These are phyloP conservation scores for Phytophthora pisi DNA, from an alignment of 352 stramenopile species.

Conservation along the genomic window DNA sequence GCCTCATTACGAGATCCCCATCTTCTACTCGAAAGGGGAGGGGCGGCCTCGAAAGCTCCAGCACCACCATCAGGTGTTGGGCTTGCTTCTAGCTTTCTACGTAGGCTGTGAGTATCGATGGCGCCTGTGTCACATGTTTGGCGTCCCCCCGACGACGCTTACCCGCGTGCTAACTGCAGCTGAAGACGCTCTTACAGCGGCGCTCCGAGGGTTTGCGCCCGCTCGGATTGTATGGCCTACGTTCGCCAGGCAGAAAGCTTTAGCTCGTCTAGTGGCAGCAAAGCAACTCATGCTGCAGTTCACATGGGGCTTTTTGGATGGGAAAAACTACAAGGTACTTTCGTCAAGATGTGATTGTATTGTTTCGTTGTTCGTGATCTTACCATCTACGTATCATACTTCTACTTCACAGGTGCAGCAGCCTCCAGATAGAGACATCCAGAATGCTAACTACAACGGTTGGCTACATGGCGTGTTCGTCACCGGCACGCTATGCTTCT, in stretches of 20 bases:
- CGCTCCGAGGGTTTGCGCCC: neutral
- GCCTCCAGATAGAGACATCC: neutral
- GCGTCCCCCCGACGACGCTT: neutral
- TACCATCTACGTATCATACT: neutral
- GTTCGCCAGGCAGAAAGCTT: neutral
- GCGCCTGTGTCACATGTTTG: neutral
- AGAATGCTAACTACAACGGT: neutral
- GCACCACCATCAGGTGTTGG: neutral
- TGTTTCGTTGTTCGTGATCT: neutral
- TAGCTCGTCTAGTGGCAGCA: neutral
- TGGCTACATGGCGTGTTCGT: neutral
- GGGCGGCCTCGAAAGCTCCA: neutral
- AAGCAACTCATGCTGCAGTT: neutral
- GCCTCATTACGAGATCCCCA: neutral
- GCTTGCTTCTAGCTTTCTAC: neutral
- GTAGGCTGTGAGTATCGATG: neutral
- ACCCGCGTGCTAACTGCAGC: neutral
- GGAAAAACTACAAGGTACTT: conserved; percentile 2
- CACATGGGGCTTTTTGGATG: neutral
- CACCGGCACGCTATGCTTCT: neutral
- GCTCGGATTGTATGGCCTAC: neutral
- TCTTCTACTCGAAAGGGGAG: neutral
- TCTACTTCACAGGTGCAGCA: neutral
- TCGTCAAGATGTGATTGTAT: neutral
- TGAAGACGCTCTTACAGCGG: neutral